Evolutionary conservation across 2,329 filamentous ascomycete genomes (phyloP), one percentile per base, ranked within the genome.

Genomic region (Penicillium sp.): DNA sequence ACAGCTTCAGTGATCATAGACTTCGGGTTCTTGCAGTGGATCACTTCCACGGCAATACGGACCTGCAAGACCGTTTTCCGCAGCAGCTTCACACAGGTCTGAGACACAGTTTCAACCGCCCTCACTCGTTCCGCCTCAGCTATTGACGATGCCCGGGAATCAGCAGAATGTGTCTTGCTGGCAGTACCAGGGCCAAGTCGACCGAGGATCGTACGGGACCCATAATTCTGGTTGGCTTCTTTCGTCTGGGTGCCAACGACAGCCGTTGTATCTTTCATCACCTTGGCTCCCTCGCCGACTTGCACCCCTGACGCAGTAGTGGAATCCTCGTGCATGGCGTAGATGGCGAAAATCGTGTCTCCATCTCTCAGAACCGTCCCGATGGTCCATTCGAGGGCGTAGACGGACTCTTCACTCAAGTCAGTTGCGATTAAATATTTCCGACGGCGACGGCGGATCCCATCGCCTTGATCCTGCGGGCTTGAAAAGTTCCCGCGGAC

Each of bases 351-450:
- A 35, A 99, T 81, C 0, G 93, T 97, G 71, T 99, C 94, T 8
- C 94, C 94, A 65, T 97, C 92, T 47, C 94, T 85, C 31, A 99
- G 80, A 6, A 97, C 92, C 0, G 93, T 97, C 8, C 94, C 94
- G 54, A 99, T 92, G 0, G 93, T 94, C 94, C 94, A 99, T 73
- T 99, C 94, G 32, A 99, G 81, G 1, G 94, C 94, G 72, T 97
- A 95, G 7, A 90, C 90, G 5, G 93, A 92, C 76, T 99, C 94
- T 37, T 94, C 90, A 64, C 92, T 97, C 4, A 97, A 78, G 73
- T 99, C 94, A 0, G 91, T 97, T 3, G 94, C 93, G n/a, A 97
- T 92, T 16, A 99, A 79, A 70, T 97, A 99, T 67, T 94, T 95
- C 51, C 94, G 85, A 58, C 93, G 84, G 51, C 89, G 85, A 48